Evolutionary conservation across 495 filamentous ascomycete genomes (phyloP).

Genomic region (Penicillium coffeae): DNA sequence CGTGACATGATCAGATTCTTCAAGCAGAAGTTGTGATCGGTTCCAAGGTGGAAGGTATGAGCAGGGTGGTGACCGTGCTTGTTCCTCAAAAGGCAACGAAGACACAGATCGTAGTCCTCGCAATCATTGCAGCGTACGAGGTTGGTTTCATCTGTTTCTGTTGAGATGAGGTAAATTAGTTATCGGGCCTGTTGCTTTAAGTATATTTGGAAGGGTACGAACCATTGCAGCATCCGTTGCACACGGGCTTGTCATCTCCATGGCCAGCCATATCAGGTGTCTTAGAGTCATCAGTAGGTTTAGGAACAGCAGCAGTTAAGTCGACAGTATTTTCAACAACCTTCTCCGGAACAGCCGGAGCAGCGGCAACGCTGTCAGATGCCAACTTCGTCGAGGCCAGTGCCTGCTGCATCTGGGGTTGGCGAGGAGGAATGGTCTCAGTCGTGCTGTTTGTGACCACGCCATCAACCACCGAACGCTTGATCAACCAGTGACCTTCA

Average conservation of each 20-base stretch:
- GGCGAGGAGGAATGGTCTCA: conserved; percentile 67
- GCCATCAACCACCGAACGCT: conserved; percentile 75
- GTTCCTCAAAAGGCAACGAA: conserved; percentile 67
- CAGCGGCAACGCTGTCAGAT: conserved; percentile 13
- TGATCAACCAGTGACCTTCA: conserved; percentile 87
- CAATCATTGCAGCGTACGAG: conserved; percentile 85
- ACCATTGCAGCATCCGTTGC: conserved; percentile 88
- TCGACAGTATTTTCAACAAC: no score
- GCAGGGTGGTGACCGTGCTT: conserved; percentile 91
- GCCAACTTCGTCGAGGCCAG: conserved; percentile 16
- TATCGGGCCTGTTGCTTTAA: no score
- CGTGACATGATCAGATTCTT: conserved; percentile 51
- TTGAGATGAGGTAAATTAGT: neutral
- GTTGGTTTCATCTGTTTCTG: conserved; percentile 68
- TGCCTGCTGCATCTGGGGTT: conserved; percentile 15
- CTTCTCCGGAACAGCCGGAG: no score
- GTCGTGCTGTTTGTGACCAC: conserved; percentile 79
- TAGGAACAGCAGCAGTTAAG: neutral
- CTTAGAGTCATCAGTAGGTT: neutral
- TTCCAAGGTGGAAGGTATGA: conserved; percentile 62
- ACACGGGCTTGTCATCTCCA: conserved; percentile 63
- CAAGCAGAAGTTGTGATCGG: conserved; percentile 35
- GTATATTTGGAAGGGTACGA: no score
- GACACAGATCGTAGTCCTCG: conserved; percentile 89
- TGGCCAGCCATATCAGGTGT: conserved; percentile 10